Base-by-base conservation (phyloP, 139 green algal genomes). In the Edaphochlamys debaryana region DNA sequence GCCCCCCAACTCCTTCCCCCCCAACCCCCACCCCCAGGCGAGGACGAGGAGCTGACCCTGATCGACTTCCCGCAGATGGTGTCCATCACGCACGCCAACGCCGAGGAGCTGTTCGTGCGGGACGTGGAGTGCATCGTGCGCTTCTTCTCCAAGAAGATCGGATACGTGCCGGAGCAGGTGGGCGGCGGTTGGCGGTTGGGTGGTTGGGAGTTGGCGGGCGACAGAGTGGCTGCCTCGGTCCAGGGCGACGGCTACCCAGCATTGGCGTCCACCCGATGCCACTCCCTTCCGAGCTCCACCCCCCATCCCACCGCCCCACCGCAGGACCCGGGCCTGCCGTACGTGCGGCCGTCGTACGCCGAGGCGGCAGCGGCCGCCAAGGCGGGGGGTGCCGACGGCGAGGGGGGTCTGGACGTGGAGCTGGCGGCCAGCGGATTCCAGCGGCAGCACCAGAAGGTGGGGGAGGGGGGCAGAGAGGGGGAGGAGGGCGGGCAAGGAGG, bases 31-130 rank as follows among this genome's bases (percentile, higher is more conserved):
- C n/a, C 13, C 69, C 3, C 73, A 80, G 73, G 29, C 38, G 91
- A 85, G 27, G 85, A 93, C 45, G 85, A 89, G 80, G 79, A 94
- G 27, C 69, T 99, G 27, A 98, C 93, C 25, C 86, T 98, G 56
- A 99, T 99, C 54, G 96, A 99, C 82, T 99, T 99, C 69, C 96
- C 96, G 27, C 96, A 99, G 87, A 99, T 99, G 98, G 95, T 99
- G 38, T 98, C 94, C 8, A 89, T 94, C 0, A 87, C 66, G 34
- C 98, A 99, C 84, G 67, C 84, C 29, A 99, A 99, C 86, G 97
- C 95, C 0, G 45, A 94, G 74, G 95, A 98, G 88, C 89, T 98
- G 22, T 99, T 99, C 92, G 89, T 97, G 3, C 87, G 97, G n/a
- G 97, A 99, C 72, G 92, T 98, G 50, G 92, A 98, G 66, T 97